These are phyloP conservation scores for Globisporangium sylvaticum DNA, from an alignment of 352 stramenopile species.

Conservation along the genomic window DNA sequence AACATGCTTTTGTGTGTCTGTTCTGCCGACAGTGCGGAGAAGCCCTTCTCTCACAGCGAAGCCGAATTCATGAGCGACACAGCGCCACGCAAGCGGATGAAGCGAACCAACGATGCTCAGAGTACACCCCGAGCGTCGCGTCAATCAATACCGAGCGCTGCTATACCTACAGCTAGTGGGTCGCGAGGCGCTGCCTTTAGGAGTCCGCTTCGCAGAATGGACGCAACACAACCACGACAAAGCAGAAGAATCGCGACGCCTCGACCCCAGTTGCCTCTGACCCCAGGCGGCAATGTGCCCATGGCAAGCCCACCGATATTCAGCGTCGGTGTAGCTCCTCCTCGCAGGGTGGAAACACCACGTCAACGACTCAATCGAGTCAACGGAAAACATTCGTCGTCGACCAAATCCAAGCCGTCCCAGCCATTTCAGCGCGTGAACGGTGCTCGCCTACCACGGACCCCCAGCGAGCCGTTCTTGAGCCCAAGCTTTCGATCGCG, in stretches of 20 bases:
- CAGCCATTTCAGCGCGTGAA: background rate
- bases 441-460: background rate
- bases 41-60: background rate
- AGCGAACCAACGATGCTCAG: background rate
- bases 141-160: background rate
- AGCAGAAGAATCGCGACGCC: background rate
- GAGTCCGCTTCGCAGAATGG: background rate
- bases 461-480: background rate
- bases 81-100: background rate
- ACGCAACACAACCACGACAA: background rate
- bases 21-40: background rate
- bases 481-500: slow-evolving; percentile 6
- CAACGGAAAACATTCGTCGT: background rate
- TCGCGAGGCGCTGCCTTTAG: background rate
- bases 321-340: background rate
- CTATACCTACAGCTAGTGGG: background rate
- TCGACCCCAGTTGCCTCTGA: background rate
- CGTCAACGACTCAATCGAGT: slow-evolving; percentile 2
- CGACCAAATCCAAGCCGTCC: background rate
- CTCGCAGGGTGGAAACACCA: background rate
- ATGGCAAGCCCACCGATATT: background rate
- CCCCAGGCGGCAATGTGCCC: background rate
- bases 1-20: background rate
- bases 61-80: background rate
- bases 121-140: background rate